These are phyloP conservation scores for Mortierella sp. DNA, from an alignment of 371 early-diverging fungal genomes.

Conservation along the genomic window DNA sequence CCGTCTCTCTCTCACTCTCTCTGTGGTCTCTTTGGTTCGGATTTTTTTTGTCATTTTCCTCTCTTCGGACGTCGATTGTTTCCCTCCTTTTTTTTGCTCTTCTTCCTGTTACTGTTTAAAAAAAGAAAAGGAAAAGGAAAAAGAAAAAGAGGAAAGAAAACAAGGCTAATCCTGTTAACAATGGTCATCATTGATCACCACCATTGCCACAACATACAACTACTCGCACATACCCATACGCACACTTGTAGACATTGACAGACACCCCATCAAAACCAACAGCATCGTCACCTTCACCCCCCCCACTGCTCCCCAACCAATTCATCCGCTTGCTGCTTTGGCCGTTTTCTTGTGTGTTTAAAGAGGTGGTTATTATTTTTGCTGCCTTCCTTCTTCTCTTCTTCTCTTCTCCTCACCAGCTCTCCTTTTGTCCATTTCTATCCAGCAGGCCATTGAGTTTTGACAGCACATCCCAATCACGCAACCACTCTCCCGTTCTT, in stretches of 20 bases:
- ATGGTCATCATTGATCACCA: background rate
- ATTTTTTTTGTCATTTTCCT: background rate
- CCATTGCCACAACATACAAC: background rate
- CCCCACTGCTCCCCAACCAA: background rate
- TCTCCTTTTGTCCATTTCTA: background rate
- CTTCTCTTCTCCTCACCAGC: background rate
- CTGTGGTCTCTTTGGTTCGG: background rate
- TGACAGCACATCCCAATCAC: background rate
- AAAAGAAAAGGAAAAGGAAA: background rate
- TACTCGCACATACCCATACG: too few species aligned
- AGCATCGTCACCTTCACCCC: background rate
- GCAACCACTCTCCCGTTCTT: background rate
- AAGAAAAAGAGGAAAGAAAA: background rate
- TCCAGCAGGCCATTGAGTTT: background rate
- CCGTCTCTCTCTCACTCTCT: background rate
- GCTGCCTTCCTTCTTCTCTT: background rate
- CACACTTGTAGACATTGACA: background rate
- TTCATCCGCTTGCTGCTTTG: conserved; percentile 12
- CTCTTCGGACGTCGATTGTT: background rate
- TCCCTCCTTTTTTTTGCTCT: background rate
- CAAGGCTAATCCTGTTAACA: background rate
- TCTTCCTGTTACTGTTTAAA: background rate
- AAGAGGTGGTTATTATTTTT: background rate
- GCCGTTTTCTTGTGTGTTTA: conserved; percentile 3
- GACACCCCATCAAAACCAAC: background rate